These are phyloP conservation scores for Xylaria flabelliformis DNA, from an alignment of 495 filamentous ascomycete species.

Conservation along the genomic window DNA sequence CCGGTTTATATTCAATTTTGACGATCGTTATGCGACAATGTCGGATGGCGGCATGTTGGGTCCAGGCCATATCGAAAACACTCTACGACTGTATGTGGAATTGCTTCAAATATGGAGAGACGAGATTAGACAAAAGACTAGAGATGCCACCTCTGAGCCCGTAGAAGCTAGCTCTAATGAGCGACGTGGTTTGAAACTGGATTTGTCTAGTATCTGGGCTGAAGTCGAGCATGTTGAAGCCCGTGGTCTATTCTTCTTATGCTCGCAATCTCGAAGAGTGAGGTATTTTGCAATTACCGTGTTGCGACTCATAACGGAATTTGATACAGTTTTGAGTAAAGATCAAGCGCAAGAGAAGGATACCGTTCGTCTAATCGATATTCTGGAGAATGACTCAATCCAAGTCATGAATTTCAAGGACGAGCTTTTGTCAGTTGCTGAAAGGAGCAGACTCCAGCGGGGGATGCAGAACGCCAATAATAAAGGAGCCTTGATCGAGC, in stretches of 20 bases:
- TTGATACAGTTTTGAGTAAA: conserved; percentile 87
- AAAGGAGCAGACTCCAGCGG: conserved; percentile 89
- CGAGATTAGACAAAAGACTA: conserved; percentile 87
- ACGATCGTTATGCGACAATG: conserved; percentile 96
- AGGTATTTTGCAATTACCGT: conserved; percentile 91
- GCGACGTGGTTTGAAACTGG: conserved; percentile 73
- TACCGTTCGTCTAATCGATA: conserved; percentile 77
- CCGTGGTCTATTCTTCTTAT: conserved; percentile 97
- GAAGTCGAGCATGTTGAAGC: conserved; percentile 97
- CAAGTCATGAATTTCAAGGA: conserved; percentile 92
- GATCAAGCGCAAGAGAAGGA: conserved; percentile 60
- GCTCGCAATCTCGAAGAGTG: conserved; percentile 90
- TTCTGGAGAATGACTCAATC: conserved; percentile 87
- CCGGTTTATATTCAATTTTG: conserved; percentile 96
- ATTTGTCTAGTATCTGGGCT: conserved; percentile 83
- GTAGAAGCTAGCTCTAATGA: conserved; percentile 63
- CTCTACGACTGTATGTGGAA: conserved; percentile 90
- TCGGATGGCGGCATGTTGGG: conserved; percentile 97
- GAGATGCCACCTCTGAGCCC: conserved; percentile 68
- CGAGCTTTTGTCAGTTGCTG: conserved; percentile 87
- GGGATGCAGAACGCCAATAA: conserved; percentile 84
- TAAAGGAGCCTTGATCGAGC: conserved; percentile 85
- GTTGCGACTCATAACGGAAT: conserved; percentile 88
- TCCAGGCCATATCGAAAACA: conserved; percentile 92
- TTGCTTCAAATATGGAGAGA: conserved; percentile 96